These are phyloP conservation scores for Polysphondylium violaceum DNA, from an alignment of 78 protist genomes.

Conservation along the genomic window DNA sequence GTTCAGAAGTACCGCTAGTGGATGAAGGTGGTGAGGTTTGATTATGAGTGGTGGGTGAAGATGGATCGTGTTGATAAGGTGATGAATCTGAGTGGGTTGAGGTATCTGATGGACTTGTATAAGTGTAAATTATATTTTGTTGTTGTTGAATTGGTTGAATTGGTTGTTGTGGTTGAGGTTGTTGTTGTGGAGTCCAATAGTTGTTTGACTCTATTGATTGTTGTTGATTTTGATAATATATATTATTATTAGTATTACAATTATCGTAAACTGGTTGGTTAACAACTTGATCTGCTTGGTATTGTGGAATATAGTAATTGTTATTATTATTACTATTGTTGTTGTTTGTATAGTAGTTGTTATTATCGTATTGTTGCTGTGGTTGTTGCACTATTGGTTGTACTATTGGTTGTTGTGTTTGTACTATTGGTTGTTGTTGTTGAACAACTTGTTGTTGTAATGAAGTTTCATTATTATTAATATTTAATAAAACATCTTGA, in stretches of 20 bases:
- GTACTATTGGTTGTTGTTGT: no score
- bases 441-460: no score
- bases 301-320: background rate
- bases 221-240: background rate
- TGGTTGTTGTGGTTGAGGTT: background rate
- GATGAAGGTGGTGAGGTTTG: background rate
- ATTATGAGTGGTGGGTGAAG: background rate
- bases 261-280: background rate
- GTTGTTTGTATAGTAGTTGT: background rate
- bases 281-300: background rate
- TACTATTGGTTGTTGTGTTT: no score
- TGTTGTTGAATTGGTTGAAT: slow-evolving; percentile 3
- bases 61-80: background rate
- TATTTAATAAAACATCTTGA: no score
- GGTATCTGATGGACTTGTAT: background rate
- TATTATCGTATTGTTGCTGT: background rate
- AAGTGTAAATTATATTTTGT: no score
- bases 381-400: no score
- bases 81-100: background rate
- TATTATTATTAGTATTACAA: no score
- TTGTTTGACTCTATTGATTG: background rate
- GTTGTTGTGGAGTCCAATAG: background rate
- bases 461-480: no score
- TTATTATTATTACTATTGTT: background rate
- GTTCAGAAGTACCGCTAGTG: background rate